These are phyloP conservation scores for Sequoiadendron giganteum DNA, from an alignment of 75 land plant genomes.

Conservation along the genomic window DNA sequence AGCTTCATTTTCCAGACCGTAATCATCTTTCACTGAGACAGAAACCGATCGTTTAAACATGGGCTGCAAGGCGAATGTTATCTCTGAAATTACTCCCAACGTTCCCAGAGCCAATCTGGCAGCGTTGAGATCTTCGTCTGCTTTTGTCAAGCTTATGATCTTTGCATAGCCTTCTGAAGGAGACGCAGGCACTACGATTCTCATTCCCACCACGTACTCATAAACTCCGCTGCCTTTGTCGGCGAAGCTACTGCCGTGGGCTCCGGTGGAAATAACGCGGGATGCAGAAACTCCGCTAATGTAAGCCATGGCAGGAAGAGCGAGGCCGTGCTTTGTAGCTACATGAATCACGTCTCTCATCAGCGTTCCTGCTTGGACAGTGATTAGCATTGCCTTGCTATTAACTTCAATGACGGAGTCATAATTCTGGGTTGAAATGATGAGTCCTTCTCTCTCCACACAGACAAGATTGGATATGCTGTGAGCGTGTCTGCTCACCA, in stretches of 20 bases:
- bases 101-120: background rate
- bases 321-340: no score
- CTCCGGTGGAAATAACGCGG: background rate
- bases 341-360: no score
- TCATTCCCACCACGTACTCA: slow-evolving; percentile 24
- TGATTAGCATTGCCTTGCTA: no score
- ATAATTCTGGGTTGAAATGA: no score
- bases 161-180: slow-evolving; percentile 21
- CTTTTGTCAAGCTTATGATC: slow-evolving; percentile 10
- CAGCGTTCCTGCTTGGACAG: no score
- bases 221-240: slow-evolving; percentile 28
- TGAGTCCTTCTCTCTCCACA: no score
- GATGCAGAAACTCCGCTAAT: no score
- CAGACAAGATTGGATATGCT: no score
- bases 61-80: slow-evolving; percentile 23
- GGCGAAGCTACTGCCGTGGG: slow-evolving; percentile 28
- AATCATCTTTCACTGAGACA: slow-evolving; percentile 5
- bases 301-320: no score
- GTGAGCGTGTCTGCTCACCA: no score
- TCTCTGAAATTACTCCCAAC: background rate
- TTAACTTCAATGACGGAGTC: slow-evolving; percentile 7
- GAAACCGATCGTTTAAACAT: slow-evolving; percentile 26
- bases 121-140: slow-evolving; percentile 18
- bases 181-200: slow-evolving; percentile 23
- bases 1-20: slow-evolving; percentile 9